phyloP scores from a whole-genome alignment of 1,139 yeast species.

The Lodderomyces orthopsilosis region DNA sequence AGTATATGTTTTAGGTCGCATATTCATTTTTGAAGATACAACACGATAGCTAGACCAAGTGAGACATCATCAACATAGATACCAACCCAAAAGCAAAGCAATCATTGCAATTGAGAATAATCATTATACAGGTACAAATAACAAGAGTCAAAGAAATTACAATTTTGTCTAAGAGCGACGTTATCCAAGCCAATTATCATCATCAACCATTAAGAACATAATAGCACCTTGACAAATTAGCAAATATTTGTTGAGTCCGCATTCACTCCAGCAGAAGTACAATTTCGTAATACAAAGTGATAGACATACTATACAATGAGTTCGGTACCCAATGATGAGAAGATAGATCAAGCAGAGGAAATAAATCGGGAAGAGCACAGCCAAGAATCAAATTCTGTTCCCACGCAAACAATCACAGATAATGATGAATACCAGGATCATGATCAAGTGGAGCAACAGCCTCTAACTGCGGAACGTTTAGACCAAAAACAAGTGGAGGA shows the following conservation, averaged over 20 bases:
- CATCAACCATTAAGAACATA: background rate
- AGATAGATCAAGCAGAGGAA: slow-evolving; percentile 1
- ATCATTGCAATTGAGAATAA: background rate
- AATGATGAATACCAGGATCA: slow-evolving; percentile 7
- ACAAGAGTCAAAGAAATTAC: no score
- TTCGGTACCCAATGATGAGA: slow-evolving; percentile 2
- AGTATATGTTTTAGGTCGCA: background rate
- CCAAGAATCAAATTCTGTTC: background rate
- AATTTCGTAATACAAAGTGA: no score
- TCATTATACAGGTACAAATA: no score
- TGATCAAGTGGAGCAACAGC: background rate
- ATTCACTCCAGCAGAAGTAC: no score
- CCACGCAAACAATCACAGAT: slow-evolving; percentile 4
- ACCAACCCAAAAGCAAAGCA: background rate
- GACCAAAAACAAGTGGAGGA: slow-evolving; percentile 12
- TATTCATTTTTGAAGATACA: background rate
- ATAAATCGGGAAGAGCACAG: background rate
- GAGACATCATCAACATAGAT: background rate
- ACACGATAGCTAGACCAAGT: background rate
- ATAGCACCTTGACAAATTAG: no score
- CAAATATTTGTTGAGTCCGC: no score
- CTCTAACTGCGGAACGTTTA: slow-evolving; percentile 1
- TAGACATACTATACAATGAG: slow-evolving; percentile 5
- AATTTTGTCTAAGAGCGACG: no score
- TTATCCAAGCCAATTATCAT: no score